Conservation (phyloP, 495 filamentous ascomycete genomes). For the Podospora anserina region DNA sequence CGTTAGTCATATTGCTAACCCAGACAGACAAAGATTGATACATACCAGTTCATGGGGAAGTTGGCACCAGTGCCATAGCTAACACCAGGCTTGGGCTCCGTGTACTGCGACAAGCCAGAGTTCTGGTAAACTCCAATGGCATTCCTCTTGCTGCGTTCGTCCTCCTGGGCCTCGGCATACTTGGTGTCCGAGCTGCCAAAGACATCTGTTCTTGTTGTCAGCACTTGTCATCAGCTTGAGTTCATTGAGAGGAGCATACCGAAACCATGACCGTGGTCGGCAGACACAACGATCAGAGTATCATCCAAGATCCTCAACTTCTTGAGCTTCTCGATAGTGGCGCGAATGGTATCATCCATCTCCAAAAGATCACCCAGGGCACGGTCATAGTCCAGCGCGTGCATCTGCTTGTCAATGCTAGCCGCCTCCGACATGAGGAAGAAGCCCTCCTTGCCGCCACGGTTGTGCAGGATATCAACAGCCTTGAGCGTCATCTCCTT, state of each 20-base stretch:
- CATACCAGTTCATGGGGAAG: slow-evolving; percentile 74
- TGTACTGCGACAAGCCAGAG: slow-evolving; percentile 69
- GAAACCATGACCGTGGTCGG: slow-evolving; percentile 77
- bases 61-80: slow-evolving; percentile 61
- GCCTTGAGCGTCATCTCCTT: slow-evolving; percentile 82
- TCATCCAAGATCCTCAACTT: slow-evolving; percentile 55
- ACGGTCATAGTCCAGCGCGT: slow-evolving; percentile 70
- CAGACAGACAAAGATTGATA: slow-evolving; percentile 64
- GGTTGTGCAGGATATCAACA: slow-evolving; percentile 63
- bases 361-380: slow-evolving; percentile 72
- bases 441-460: slow-evolving; percentile 62
- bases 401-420: slow-evolving; percentile 79
- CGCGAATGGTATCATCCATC: slow-evolving; percentile 69
- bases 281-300: slow-evolving; percentile 67
- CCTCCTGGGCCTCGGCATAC: slow-evolving; percentile 58
- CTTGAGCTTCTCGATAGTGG: slow-evolving; percentile 61
- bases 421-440: slow-evolving; percentile 76
- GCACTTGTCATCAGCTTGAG: not conserved
- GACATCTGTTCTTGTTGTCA: slow-evolving; percentile 27
- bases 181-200: slow-evolving; percentile 50
- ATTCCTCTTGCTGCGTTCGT: slow-evolving; percentile 61
- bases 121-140: slow-evolving; percentile 65
- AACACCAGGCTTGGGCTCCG: slow-evolving; percentile 35
- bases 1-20: slow-evolving; percentile 21
- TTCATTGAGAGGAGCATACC: slow-evolving; percentile 23